Evolutionary conservation across 495 filamentous ascomycete genomes (phyloP), one percentile per base, ranked within the genome.

Genomic region (Clavariopsis aquatica): DNA sequence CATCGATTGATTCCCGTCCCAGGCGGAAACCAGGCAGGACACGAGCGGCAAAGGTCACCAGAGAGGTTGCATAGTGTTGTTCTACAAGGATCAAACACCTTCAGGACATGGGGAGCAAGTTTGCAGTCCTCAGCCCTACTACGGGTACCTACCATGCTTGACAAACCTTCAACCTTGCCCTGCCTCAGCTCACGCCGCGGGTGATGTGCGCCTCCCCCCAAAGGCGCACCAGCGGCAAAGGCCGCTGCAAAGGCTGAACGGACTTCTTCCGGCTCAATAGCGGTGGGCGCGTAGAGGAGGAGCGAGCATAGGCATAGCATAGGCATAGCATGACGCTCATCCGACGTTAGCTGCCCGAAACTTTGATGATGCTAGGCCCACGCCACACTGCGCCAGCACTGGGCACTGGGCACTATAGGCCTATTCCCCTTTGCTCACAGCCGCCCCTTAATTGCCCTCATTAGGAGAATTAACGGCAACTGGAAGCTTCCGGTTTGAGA

Each of bases 201-300:
- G n/a, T n/a, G n/a, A n/a, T n/a, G n/a, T n/a, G n/a, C n/a, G n/a
- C n/a, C n/a, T n/a, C n/a, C n/a, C n/a, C n/a, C n/a, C n/a, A n/a
- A n/a, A n/a, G n/a, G n/a, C n/a, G 51, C 67, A 63, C 57, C 52
- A 63, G 67, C 67, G 67, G 57, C 47, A 70, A 70, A 22, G 24
- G 47, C 20, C 19, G 45, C 22, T 15, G 20, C 19, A 9, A 22
- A 36, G 28, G 28, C 27, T 17, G 38, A 17, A 36, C 2, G 27
- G 41, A 17, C 2, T 9, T 28, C 43, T 38, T 54, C 51, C 12
- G 51, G 43, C 27, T 12, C 31, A 54, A 29, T 58, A 15, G 23
- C 31, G 52, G 15, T 53, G 67, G 67, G 67, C 62, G 67, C 67
- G 67, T 70, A 70, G 27, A 27, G n/a, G n/a, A n/a, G n/a, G n/a